Evolutionary conservation across 345 rosid species (phyloP).

Genomic region (Trapa incisa): DNA sequence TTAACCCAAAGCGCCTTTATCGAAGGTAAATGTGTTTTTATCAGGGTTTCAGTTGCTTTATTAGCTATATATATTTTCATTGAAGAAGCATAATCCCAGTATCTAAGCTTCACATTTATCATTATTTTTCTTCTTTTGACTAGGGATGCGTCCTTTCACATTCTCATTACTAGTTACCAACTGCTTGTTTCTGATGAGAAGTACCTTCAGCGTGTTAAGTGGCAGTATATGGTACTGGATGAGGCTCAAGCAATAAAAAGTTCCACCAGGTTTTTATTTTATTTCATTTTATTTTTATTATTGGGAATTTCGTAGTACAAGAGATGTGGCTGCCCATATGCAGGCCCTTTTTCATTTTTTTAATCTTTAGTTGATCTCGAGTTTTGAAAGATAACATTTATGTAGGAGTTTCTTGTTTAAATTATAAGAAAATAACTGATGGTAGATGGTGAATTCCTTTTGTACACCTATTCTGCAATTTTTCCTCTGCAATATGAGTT

Average conservation of each 20-base stretch:
- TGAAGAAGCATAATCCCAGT: neutral
- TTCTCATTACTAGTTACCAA: conserved; percentile 96
- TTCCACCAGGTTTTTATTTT: conserved; percentile 49
- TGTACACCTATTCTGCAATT: neutral
- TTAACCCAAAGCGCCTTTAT: conserved; percentile 95
- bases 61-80: neutral
- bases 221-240: conserved; percentile 99
- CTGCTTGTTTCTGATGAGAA: conserved; percentile 84
- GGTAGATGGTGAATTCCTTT: neutral
- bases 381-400: neutral
- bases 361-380: neutral
- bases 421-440: neutral
- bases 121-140: conserved; percentile 4
- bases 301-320: neutral
- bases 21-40: conserved; percentile 49
- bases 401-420: neutral
- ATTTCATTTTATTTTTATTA: neutral
- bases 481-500: neutral
- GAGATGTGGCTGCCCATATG: neutral
- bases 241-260: conserved; percentile 99
- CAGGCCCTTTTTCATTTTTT: neutral
- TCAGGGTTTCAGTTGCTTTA: neutral
- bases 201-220: conserved; percentile 91
- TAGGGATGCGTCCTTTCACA: conserved; percentile 99
- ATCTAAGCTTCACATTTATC: neutral